phyloP scores from a whole-genome alignment of 108 stramenopile genomes.

The Conticribra weissflogii region DNA sequence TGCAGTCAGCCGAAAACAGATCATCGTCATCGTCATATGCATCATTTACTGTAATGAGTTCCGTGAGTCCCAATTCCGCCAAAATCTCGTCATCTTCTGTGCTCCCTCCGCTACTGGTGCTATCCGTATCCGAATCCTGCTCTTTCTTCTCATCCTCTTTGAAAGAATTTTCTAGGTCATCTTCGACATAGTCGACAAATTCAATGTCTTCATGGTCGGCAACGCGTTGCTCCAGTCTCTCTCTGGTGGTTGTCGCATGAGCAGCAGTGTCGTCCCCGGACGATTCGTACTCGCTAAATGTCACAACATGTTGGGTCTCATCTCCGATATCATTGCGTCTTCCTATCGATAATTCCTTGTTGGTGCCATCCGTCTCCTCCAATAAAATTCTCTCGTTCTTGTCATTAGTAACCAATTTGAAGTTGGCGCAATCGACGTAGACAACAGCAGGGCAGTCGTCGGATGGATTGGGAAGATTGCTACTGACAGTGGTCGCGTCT shows the following conservation, averaged over 20 bases:
- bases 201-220: slow-evolving; percentile 7
- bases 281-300: slow-evolving; percentile 20
- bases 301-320: slow-evolving; percentile 15
- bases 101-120: slow-evolving; percentile 6
- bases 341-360: neutral
- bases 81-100: slow-evolving; percentile 32
- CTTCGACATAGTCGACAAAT: no score
- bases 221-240: slow-evolving; percentile 13
- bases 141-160: slow-evolving; percentile 1
- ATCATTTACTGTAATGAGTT: slow-evolving; percentile 19
- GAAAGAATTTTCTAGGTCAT: neutral
- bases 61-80: slow-evolving; percentile 27
- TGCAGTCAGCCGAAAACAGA: neutral
- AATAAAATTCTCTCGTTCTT: neutral
- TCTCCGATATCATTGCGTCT: slow-evolving; percentile 5
- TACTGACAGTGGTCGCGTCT: neutral
- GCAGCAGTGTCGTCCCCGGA: slow-evolving; percentile 10
- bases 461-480: neutral
- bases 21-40: slow-evolving; percentile 6
- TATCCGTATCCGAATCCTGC: slow-evolving; percentile 3
- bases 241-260: slow-evolving; percentile 5
- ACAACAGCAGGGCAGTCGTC: neutral
- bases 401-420: slow-evolving; percentile 3
- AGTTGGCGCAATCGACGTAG: neutral
- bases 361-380: slow-evolving; percentile 1